Conservation (phyloP, 352 stramenopile species). For the Pythium rishiriense region DNA sequence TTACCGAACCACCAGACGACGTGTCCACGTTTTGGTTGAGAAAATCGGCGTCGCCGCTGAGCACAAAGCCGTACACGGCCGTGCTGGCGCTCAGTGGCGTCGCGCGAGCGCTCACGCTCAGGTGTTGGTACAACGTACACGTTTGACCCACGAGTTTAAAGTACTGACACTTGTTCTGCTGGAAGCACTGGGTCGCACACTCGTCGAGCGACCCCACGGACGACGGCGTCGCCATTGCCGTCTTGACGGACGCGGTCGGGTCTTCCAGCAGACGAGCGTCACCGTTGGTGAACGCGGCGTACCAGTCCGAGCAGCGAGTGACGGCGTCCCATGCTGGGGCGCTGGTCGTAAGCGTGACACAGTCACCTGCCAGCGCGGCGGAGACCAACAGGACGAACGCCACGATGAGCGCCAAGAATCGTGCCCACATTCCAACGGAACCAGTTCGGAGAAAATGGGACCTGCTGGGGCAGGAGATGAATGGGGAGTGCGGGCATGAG, state of each 20-base stretch:
- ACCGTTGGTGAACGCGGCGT: slow-evolving; percentile 32
- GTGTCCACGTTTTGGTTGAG: slow-evolving; percentile 35
- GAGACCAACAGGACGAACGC: no score
- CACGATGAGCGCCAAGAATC: no score
- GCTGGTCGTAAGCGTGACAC: slow-evolving; percentile 16
- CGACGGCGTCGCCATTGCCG: slow-evolving; percentile 5
- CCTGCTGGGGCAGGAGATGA: no score
- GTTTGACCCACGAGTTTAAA: slow-evolving; percentile 33
- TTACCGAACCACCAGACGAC: slow-evolving; percentile 8
- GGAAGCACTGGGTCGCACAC: slow-evolving; percentile 33
- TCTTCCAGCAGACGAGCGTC: slow-evolving; percentile 28
- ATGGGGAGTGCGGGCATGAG: no score
- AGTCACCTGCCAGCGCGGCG: slow-evolving; percentile 21
- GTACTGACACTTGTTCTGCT: slow-evolving; percentile 35
- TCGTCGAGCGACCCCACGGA: slow-evolving; percentile 25
- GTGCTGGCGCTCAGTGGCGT: slow-evolving; percentile 10
- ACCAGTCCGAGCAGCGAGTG: slow-evolving; percentile 31
- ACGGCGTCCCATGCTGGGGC: slow-evolving; percentile 31
- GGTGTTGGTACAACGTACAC: slow-evolving; percentile 35
- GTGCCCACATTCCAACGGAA: no score
- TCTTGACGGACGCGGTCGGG: slow-evolving; percentile 23
- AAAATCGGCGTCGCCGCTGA: slow-evolving; percentile 29
- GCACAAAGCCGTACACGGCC: slow-evolving; percentile 34
- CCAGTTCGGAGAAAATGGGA: no score
- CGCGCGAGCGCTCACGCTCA: slow-evolving; percentile 18